Evolutionary conservation across 306 rosid genomes (phyloP).

Genomic region (Oemleria cerasiformis): DNA sequence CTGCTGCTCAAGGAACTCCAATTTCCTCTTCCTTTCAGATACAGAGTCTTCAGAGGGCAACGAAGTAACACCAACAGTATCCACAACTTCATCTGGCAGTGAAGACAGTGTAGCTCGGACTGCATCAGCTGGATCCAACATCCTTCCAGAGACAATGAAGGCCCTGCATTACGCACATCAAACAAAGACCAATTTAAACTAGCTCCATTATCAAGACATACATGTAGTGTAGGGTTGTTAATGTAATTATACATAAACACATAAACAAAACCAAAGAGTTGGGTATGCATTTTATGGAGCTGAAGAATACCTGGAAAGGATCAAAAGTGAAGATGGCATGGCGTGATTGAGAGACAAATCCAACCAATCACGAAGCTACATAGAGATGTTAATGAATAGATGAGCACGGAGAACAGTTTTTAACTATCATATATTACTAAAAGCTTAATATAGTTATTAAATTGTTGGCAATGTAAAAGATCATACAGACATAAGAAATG

Average conservation of each 20-base stretch:
- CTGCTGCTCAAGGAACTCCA: slow-evolving; percentile 92
- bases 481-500: neutral
- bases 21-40: slow-evolving; percentile 87
- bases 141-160: slow-evolving; percentile 75
- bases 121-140: slow-evolving; percentile 82
- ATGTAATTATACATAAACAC: neutral
- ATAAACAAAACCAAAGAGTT: neutral
- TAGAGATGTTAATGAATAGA: slow-evolving; percentile 19
- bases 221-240: neutral
- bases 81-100: slow-evolving; percentile 96
- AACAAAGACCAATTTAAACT: slow-evolving; percentile 5
- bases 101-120: slow-evolving; percentile 88
- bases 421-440: slow-evolving; percentile 17
- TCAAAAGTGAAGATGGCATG: slow-evolving; percentile 91
- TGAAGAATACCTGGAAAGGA: slow-evolving; percentile 82
- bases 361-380: slow-evolving; percentile 94
- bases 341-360: slow-evolving; percentile 94
- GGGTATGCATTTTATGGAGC: slow-evolving; percentile 3
- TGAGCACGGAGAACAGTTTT: slow-evolving; percentile 18
- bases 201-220: neutral
- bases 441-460: neutral
- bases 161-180: slow-evolving; percentile 48
- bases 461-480: neutral
- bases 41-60: slow-evolving; percentile 90
- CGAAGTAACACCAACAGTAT: slow-evolving; percentile 79